phyloP scores from a whole-genome alignment of 352 stramenopile genomes.

The Phytopythium litorale region DNA sequence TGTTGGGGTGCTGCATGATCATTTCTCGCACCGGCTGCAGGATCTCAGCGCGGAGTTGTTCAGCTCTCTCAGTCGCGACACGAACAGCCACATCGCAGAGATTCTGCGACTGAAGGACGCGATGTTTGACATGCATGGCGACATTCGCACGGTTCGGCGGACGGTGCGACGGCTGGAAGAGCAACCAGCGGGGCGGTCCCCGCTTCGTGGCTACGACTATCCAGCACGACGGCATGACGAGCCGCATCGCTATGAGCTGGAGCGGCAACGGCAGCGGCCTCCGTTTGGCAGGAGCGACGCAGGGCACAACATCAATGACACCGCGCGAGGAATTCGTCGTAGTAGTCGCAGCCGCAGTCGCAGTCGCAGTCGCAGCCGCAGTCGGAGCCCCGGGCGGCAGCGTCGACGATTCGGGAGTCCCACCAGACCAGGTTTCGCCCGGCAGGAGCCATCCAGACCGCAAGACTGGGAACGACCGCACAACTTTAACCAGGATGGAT shows the following conservation, averaged over 20 bases:
- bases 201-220: background rate
- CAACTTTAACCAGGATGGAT: background rate
- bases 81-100: conserved; percentile 31
- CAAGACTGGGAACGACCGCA: background rate
- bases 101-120: conserved; percentile 50
- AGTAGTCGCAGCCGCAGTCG: too few relatives aligned
- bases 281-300: conserved; percentile 11
- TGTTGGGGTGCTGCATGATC: conserved; percentile 21
- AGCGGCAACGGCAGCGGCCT: background rate
- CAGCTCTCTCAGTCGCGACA: conserved; percentile 34
- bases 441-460: background rate
- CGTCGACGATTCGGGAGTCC: background rate
- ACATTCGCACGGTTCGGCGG: conserved; percentile 26
- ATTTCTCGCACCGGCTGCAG: conserved; percentile 21
- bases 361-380: conserved; percentile 26
- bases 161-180: conserved; percentile 24
- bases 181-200: conserved; percentile 1
- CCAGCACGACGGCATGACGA: background rate
- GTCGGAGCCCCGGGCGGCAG: conserved; percentile 1
- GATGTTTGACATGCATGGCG: conserved; percentile 36
- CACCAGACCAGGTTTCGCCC: background rate
- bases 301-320: background rate
- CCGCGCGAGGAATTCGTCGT: conserved; percentile 6
- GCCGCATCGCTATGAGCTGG: background rate
- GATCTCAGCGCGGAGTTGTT: conserved; percentile 41